phyloP scores from a whole-genome alignment of 2,329 filamentous ascomycete species.

The Cadophora sp. region DNA sequence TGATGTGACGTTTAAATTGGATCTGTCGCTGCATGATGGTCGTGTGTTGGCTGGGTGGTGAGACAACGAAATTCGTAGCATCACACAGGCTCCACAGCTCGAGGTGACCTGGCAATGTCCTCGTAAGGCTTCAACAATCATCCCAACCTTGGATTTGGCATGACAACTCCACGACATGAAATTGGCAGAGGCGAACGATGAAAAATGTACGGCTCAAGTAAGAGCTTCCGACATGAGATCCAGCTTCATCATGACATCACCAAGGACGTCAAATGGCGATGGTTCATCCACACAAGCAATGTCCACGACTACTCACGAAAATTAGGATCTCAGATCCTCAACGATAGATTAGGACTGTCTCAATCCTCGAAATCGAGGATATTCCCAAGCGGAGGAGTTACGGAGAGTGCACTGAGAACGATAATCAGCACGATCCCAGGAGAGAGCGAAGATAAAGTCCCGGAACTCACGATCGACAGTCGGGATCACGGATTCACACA shows the following conservation, averaged over 20 bases:
- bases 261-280: slow-evolving; percentile 11
- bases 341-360: slow-evolving; percentile 8
- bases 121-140: neutral
- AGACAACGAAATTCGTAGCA: slow-evolving; percentile 2
- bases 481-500: slow-evolving; percentile 12
- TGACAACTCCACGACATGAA: slow-evolving; percentile 2
- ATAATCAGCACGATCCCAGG: slow-evolving; percentile 21
- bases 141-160: neutral
- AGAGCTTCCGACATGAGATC: slow-evolving; percentile 14
- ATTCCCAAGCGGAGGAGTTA: slow-evolving; percentile 6
- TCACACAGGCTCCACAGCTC: neutral
- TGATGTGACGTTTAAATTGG: slow-evolving; percentile 1
- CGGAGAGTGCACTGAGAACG: slow-evolving; percentile 11
- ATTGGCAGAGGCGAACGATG: slow-evolving; percentile 1
- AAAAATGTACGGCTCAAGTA: slow-evolving; percentile 12
- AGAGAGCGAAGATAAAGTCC: slow-evolving; percentile 9
- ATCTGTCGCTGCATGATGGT: neutral
- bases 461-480: slow-evolving; percentile 2
- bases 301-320: slow-evolving; percentile 12
- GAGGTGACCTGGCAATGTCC: neutral
- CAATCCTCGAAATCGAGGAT: slow-evolving; percentile 8
- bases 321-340: slow-evolving; percentile 9
- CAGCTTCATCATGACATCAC: slow-evolving; percentile 3
- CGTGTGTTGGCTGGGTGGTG: slow-evolving; percentile 7
- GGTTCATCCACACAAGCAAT: slow-evolving; percentile 3